Evolutionary conservation across 2,329 filamentous ascomycete species (phyloP), one percentile per base, ranked within the genome.

Genomic region (Grosmannia clavigera): DNA sequence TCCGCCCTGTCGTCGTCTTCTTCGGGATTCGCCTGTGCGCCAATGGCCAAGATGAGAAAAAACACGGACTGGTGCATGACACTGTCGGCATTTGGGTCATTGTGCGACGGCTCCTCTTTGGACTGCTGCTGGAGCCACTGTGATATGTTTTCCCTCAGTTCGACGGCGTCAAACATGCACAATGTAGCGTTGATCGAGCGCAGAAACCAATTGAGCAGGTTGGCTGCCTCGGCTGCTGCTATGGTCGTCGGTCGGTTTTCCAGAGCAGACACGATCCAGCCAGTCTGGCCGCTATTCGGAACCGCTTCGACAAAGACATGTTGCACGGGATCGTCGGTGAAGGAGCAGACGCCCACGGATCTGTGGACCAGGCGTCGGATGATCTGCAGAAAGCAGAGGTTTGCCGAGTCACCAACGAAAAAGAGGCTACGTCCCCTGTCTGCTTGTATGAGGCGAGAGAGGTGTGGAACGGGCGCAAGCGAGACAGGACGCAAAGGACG

Each of bases 331-430:
- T 73, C 71, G 27, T 72, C 68, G 10, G 68, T 67, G 46, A 73
- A 69, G 10, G 67, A 35, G 52, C 71, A 72, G 3, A 64, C 64
- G 5, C 70, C 71, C 4, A 73, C 58, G 19, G 67, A 65, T 27
- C 68, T 65, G 5, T 65, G 65, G 0, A 71, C 69, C 22, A 72
- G 64, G 3, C 71, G 66, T 0, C 71, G 68, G 16, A 72, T 71
- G 27, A 69, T 69, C 33, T 72, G 69, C 1, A 72, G 62, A 33
- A 72, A 71, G 0, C 69, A 70, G 6, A 72, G 35, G 4, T 69
- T 71, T 9, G 70, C 70, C 22, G 71, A 70, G 61, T 72, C 70
- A n/a, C 71, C 70, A 33, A 73, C 68, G 55, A 72, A 73, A 65
- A 73, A 70, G 64, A 70, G 70, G 35, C 66, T 68, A 19, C 69